Evolutionary conservation across 306 rosid species (phyloP).

Genomic region (Lathyrus sativus): DNA sequence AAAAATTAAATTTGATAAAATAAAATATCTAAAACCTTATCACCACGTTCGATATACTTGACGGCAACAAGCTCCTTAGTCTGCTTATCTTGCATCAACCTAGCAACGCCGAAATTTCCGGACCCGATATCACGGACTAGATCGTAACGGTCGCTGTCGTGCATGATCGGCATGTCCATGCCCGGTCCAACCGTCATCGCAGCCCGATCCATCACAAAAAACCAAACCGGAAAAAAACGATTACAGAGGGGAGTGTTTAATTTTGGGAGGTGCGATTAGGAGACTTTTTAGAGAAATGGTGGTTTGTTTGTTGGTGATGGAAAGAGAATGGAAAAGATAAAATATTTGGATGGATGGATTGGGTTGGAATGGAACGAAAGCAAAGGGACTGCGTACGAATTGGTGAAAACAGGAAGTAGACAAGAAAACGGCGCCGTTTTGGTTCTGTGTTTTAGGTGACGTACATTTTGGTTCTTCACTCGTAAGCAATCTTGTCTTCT

Average conservation of each 20-base stretch:
- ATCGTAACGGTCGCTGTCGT: conserved; percentile 96
- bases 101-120: conserved; percentile 91
- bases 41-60: conserved; percentile 94
- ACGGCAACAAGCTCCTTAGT: conserved; percentile 93
- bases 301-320: conserved; percentile 15
- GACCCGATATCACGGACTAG: conserved; percentile 88
- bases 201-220: conserved; percentile 67
- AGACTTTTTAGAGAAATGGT: conserved; percentile 35
- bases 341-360: conserved; percentile 36
- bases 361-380: conserved; percentile 40
- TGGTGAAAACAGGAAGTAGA: conserved; percentile 19
- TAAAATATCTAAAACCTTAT: conserved; percentile 52
- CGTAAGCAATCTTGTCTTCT: conserved; percentile 49
- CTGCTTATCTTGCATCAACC: conserved; percentile 89
- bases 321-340: conserved; percentile 7
- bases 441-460: conserved; percentile 32
- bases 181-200: conserved; percentile 69
- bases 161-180: conserved; percentile 97
- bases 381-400: conserved; percentile 37
- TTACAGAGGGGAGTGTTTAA: not conserved
- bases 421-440: conserved; percentile 49
- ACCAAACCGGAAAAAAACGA: conserved; percentile 22
- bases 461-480: conserved; percentile 31
- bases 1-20: not conserved
- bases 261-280: conserved; percentile 9